Evolutionary conservation across 257 asterid genomes (phyloP), one percentile per base, ranked within the genome.

Genomic region (Apocynum venetum): DNA sequence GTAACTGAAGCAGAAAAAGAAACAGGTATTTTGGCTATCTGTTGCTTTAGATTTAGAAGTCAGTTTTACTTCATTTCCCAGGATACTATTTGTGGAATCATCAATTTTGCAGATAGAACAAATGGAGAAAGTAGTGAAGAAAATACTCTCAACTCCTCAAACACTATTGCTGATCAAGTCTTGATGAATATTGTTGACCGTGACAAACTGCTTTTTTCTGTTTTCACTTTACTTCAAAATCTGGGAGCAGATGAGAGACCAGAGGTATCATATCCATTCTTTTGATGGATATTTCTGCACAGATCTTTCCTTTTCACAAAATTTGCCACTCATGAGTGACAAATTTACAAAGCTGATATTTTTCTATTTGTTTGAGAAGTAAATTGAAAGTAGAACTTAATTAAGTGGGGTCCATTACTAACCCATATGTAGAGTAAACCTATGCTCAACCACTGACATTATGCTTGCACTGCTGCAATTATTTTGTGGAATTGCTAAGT

Each of bases 221-320:
- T 95, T 84, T 90, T 95, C 82, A 88, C 98, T 46, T 81, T 91
- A 81, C 95, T 93, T 80, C 96, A 95, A 81, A 88, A 87, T 84
- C 91, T 93, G 86, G 98, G 96, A 73, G 91, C 94, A 82, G 99
- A 93, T 79, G 99, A 88, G 80, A 90, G 99, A 81, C 98, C 99
- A 69, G 99, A 95, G 99, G 99, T 95, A 91, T 81, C 76, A 41
- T 65, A 17, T 68, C 53, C 67, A 13, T 36, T 13, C 31, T 14
- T 43, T 68, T 68, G 80, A 79, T 77, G 76, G 49, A 67, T 41
- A 61, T 63, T 74, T 74, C 60, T 53, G 57, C 46, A n/a, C 0
- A 63, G 64, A 3, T 35, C 66, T 52, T 59, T 40, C 36, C 25
- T 17, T 38, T 48, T 8, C 6, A 48, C 38, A 10, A 20, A 41